Evolutionary conservation across 129 eudicot genomes (phyloP).

Genomic region (Artemisia annua): DNA sequence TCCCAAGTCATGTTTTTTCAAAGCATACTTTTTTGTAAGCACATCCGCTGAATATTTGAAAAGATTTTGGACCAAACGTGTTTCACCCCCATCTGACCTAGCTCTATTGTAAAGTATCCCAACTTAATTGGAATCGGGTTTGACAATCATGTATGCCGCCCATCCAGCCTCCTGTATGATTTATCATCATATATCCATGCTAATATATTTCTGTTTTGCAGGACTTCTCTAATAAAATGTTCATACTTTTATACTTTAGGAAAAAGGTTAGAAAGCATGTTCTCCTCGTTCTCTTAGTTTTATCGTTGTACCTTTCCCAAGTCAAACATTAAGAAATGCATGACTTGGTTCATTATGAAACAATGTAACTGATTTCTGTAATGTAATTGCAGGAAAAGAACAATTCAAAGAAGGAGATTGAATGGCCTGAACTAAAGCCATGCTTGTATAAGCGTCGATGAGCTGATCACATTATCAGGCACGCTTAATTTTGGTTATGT

Average conservation of each 20-base stretch:
- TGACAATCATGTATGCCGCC: too few relatives aligned
- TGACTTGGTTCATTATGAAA: neutral
- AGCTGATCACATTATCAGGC: slow-evolving; percentile 22
- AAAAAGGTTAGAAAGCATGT: slow-evolving; percentile 62
- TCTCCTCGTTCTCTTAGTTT: neutral
- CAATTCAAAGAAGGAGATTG: slow-evolving; percentile 41
- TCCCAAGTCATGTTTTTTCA: too few relatives aligned
- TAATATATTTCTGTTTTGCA: slow-evolving; percentile 42
- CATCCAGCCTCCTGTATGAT: neutral
- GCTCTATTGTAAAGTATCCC: neutral
- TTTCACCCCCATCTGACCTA: neutral
- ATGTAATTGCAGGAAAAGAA: slow-evolving; percentile 44
- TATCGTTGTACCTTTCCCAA: neutral
- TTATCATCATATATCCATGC: neutral
- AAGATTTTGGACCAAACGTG: neutral
- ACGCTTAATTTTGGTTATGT: neutral
- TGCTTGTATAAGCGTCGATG: slow-evolving; percentile 87
- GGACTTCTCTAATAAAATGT: slow-evolving; percentile 97
- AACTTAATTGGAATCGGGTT: too few relatives aligned
- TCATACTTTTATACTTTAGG: slow-evolving; percentile 66
- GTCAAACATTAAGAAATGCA: neutral
- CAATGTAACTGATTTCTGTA: neutral
- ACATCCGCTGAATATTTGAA: too few relatives aligned
- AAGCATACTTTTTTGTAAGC: too few relatives aligned
- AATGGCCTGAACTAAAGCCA: slow-evolving; percentile 84